Evolutionary conservation across 768 basidiomycete genomes (phyloP).

Genomic region (Calocera cornea): DNA sequence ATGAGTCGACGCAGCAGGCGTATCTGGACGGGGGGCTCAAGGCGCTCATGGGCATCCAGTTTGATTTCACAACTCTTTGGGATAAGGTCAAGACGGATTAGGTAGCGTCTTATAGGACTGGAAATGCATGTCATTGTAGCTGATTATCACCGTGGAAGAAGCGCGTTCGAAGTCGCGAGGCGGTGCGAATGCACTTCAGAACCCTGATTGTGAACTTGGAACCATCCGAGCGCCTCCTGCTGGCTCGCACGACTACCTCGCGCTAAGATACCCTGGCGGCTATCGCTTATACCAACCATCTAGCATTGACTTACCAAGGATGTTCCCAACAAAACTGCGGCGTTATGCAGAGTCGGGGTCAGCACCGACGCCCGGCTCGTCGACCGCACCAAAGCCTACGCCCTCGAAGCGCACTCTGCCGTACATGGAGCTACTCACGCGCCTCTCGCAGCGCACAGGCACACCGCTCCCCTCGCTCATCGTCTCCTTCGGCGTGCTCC

Average conservation of each 20-base stretch:
- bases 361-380: not conserved
- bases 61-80: slow-evolving; percentile 2
- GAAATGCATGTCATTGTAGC: no score
- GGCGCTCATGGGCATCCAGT: not conserved
- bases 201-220: not conserved
- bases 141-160: no score
- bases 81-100: not conserved
- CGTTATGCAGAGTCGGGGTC: not conserved
- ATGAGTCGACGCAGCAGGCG: not conserved
- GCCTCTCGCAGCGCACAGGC: slow-evolving; percentile 52
- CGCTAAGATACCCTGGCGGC: not conserved
- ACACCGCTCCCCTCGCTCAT: slow-evolving; percentile 63
- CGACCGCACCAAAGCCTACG: not conserved
- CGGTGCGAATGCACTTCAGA: not conserved
- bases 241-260: not conserved
- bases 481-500: slow-evolving; percentile 67
- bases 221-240: no score
- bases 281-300: not conserved
- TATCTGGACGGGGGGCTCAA: not conserved
- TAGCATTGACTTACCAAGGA: not conserved
- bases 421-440: not conserved
- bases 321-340: not conserved
- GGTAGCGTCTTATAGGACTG: not conserved
- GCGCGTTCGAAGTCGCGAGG: not conserved
- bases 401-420: not conserved